phyloP scores from a whole-genome alignment of 495 filamentous ascomycete species.

The Cudoniella acicularis region DNA sequence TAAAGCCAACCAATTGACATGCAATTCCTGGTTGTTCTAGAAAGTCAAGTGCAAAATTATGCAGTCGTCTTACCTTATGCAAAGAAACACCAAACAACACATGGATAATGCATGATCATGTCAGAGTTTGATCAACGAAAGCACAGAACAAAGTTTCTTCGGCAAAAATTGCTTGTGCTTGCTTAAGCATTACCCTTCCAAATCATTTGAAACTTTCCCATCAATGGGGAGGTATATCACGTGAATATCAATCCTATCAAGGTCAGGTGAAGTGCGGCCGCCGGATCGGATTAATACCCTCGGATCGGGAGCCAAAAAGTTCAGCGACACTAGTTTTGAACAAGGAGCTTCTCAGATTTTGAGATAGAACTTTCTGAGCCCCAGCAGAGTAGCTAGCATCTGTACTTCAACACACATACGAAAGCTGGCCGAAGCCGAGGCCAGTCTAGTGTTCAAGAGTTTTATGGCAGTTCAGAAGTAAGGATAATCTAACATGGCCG shows the following conservation, averaged over 20 bases:
- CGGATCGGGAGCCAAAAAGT: neutral
- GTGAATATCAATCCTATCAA: too few species aligned
- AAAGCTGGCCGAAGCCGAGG: neutral
- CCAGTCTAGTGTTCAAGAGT: neutral
- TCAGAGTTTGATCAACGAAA: neutral
- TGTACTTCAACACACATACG: neutral
- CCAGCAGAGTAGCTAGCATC: neutral
- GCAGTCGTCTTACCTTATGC: neutral
- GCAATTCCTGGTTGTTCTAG: neutral
- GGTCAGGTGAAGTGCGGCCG: too few species aligned
- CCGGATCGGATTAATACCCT: neutral
- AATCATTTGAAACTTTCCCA: too few species aligned
- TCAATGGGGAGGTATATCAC: too few species aligned
- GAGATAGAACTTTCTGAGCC: neutral
- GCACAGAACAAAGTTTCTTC: neutral
- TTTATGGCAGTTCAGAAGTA: neutral
- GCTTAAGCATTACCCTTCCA: too few species aligned
- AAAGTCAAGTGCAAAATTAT: neutral
- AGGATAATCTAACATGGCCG: constrained; percentile 15
- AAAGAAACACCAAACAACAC: neutral
- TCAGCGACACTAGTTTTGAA: neutral
- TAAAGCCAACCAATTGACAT: neutral
- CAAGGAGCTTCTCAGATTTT: neutral
- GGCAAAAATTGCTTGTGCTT: neutral
- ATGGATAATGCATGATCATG: neutral